These are phyloP conservation scores for Sugiyamaella marilandica DNA, from an alignment of 805 yeast species.

Conservation along the genomic window DNA sequence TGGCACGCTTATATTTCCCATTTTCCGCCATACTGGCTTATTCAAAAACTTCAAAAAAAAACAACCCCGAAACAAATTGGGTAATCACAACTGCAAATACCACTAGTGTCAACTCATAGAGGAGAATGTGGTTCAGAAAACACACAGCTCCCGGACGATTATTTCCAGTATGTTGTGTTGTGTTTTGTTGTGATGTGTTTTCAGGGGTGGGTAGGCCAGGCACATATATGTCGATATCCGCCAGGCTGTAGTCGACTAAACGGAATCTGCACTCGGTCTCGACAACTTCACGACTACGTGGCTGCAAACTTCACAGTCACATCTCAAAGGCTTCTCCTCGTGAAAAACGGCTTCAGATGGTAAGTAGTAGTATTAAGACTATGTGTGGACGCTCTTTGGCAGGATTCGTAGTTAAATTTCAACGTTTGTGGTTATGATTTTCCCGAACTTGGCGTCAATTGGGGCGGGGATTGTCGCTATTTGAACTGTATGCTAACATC, in stretches of 20 bases:
- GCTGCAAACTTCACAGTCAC: background rate
- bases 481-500: background rate
- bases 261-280: background rate
- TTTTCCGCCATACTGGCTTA: background rate
- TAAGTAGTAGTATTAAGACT: background rate
- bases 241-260: background rate
- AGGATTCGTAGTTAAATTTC: background rate
- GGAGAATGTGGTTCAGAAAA: too few species aligned
- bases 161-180: too few species aligned
- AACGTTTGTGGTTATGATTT: background rate
- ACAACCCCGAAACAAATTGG: too few species aligned
- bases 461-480: background rate
- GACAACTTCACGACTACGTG: background rate
- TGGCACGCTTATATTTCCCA: conserved; percentile 10
- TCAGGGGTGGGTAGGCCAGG: background rate
- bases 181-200: background rate
- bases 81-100: too few species aligned
- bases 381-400: too few species aligned
- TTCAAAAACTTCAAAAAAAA: too few species aligned
- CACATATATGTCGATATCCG: background rate
- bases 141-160: too few species aligned
- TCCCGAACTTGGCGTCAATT: background rate
- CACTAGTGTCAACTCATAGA: too few species aligned
- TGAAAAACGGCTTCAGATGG: background rate
- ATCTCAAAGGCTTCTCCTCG: background rate